Percentiles rank a stretch among this genome's conserved stretches.
Evolutionary conservation across 78 protist species (phyloP).

Genomic region (Dictyostelium intermedium): DNA sequence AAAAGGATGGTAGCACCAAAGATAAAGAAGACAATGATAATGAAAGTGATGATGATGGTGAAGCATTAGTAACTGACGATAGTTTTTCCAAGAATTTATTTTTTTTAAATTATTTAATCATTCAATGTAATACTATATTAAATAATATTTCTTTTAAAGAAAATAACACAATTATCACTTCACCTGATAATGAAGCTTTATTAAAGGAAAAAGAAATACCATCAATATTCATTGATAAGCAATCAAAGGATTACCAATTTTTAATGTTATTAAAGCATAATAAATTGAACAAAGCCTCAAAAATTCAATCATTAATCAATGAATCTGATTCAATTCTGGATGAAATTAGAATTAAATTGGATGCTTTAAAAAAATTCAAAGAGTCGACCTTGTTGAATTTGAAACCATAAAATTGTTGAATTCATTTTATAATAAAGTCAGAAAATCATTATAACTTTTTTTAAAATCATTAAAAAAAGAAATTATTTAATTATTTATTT

Average conservation of each 20-base stretch:
- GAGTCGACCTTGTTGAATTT: background rate
- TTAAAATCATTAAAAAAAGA: too few relatives aligned
- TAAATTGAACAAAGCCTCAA: background rate
- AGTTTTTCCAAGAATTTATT: background rate
- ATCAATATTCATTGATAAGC: background rate
- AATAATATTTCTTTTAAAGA: background rate
- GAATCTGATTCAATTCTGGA: background rate
- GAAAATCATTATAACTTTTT: conserved; percentile 23
- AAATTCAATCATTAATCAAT: background rate
- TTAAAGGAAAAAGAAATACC: background rate
- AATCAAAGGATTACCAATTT: background rate
- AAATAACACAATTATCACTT: background rate
- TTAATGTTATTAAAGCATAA: background rate
- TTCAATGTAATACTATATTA: background rate
- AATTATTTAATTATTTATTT: too few relatives aligned
- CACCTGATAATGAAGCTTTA: background rate
- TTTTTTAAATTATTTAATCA: background rate
- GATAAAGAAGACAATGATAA: background rate
- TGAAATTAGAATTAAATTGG: background rate
- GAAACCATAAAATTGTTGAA: background rate
- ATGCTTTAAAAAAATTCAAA: background rate
- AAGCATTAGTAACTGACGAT: background rate
- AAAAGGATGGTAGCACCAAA: background rate
- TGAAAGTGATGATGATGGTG: background rate
- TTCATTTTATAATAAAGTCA: conserved; percentile 37